Evolutionary conservation across 768 basidiomycete species (phyloP).

Genomic region (Boletus coccyginus): DNA sequence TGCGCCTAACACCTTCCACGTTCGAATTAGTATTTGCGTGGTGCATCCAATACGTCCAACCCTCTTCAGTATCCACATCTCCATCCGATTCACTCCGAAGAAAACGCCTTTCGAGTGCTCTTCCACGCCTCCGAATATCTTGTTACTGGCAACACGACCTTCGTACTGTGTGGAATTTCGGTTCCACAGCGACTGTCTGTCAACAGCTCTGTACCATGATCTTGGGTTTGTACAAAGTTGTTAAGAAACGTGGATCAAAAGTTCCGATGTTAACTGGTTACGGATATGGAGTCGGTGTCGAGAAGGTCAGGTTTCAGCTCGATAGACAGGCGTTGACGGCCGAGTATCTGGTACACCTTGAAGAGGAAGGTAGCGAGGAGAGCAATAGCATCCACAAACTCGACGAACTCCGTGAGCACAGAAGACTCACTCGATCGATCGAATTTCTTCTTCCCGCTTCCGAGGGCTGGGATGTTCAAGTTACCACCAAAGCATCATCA

Average conservation of each 20-base stretch:
- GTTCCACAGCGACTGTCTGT: slow-evolving; percentile 57
- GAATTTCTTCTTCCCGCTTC: slow-evolving; percentile 76
- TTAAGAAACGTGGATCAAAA: slow-evolving; percentile 68
- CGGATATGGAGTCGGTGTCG: slow-evolving; percentile 79
- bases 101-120: slow-evolving; percentile 22
- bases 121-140: slow-evolving; percentile 65
- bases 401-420: slow-evolving; percentile 69
- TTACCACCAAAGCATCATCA: slow-evolving; percentile 71
- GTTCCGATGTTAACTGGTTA: slow-evolving; percentile 76
- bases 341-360: slow-evolving; percentile 81
- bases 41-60: slow-evolving; percentile 76
- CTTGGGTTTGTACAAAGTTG: slow-evolving; percentile 77
- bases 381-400: slow-evolving; percentile 40
- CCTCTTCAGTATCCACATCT: slow-evolving; percentile 30
- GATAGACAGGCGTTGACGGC: slow-evolving; percentile 80
- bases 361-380: slow-evolving; percentile 39
- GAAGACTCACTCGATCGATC: slow-evolving; percentile 69
- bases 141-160: slow-evolving; percentile 97
- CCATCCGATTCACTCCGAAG: slow-evolving; percentile 36
- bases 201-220: slow-evolving; percentile 88
- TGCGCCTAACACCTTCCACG: slow-evolving; percentile 2
- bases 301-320: slow-evolving; percentile 74
- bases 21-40: slow-evolving; percentile 74
- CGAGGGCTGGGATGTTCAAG: slow-evolving; percentile 86
- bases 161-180: slow-evolving; percentile 81